phyloP scores from a whole-genome alignment of 495 filamentous ascomycete species.

The Lasiosphaeria ovina region DNA sequence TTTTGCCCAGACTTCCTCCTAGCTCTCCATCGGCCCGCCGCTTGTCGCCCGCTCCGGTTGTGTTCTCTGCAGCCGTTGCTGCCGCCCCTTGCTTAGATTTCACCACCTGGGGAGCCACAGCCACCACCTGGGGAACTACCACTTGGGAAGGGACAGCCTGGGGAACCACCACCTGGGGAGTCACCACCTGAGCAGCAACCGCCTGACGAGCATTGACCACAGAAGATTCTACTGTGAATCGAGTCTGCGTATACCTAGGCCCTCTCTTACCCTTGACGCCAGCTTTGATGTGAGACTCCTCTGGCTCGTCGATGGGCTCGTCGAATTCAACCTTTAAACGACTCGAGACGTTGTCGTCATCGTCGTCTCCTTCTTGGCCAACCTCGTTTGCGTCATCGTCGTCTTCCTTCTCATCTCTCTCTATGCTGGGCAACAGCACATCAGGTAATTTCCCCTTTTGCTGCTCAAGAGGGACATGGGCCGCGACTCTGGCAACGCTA shows the following conservation, averaged over 20 bases:
- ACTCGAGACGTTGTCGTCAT: neutral
- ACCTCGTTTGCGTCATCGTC: neutral
- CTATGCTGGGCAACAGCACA: neutral
- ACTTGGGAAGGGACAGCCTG: too few species aligned
- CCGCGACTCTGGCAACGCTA: neutral
- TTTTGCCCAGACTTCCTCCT: neutral
- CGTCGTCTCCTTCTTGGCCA: neutral
- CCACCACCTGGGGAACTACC: too few species aligned
- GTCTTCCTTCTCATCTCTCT: neutral
- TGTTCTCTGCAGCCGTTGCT: neutral
- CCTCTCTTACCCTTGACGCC: too few species aligned
- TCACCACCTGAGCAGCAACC: too few species aligned
- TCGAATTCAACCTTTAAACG: conserved; percentile 1
- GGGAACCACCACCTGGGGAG: too few species aligned
- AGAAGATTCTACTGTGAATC: too few species aligned
- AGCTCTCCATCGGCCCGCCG: neutral
- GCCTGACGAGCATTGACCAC: too few species aligned
- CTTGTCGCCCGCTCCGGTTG: neutral
- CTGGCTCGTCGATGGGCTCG: neutral
- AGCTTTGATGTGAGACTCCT: neutral
- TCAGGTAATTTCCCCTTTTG: neutral
- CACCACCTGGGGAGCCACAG: too few species aligned
- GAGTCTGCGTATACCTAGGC: too few species aligned
- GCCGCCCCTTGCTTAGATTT: too few species aligned
- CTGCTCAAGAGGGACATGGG: neutral